Conservation (phyloP, 2,329 filamentous ascomycete species). For the Metarhizium sp. region DNA sequence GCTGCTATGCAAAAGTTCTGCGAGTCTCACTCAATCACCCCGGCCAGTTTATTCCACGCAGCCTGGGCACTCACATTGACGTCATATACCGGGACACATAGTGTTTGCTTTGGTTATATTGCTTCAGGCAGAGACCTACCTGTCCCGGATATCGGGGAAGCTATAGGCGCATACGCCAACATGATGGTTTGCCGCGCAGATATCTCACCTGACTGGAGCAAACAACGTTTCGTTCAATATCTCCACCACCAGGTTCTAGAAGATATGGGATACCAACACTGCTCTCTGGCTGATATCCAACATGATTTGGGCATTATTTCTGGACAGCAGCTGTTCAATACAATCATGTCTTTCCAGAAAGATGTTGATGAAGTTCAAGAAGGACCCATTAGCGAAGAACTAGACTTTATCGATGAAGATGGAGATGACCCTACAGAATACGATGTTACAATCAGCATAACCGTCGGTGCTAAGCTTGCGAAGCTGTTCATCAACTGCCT, state of each 20-base stretch:
- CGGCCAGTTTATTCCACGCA: constrained; percentile 40
- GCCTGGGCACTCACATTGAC: constrained; percentile 42
- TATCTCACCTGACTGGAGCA: constrained; percentile 14
- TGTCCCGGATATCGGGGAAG: constrained; percentile 35
- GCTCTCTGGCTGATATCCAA: constrained; percentile 38
- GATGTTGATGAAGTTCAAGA: background rate
- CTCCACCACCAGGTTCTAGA: constrained; percentile 35
- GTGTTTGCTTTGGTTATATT: constrained; percentile 45
- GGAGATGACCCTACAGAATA: constrained; percentile 17
- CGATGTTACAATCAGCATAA: constrained; percentile 14
- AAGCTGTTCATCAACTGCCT: constrained; percentile 1
- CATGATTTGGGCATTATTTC: constrained; percentile 16
- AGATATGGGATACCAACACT: constrained; percentile 37
- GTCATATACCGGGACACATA: constrained; percentile 33
- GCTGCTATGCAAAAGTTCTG: constrained; percentile 22
- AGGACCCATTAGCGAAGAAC: background rate
- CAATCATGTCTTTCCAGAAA: constrained; percentile 21
- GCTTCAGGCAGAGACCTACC: constrained; percentile 43
- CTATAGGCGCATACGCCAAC: constrained; percentile 44
- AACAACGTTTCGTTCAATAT: constrained; percentile 18
- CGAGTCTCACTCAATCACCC: constrained; percentile 30
- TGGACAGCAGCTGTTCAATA: constrained; percentile 19
- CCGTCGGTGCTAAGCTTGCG: background rate
- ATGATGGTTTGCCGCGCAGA: constrained; percentile 42
- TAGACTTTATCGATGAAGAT: constrained; percentile 3